Evolutionary conservation across 2,329 filamentous ascomycete species (phyloP).

Genomic region (Arthrobotrys sphaeroides): DNA sequence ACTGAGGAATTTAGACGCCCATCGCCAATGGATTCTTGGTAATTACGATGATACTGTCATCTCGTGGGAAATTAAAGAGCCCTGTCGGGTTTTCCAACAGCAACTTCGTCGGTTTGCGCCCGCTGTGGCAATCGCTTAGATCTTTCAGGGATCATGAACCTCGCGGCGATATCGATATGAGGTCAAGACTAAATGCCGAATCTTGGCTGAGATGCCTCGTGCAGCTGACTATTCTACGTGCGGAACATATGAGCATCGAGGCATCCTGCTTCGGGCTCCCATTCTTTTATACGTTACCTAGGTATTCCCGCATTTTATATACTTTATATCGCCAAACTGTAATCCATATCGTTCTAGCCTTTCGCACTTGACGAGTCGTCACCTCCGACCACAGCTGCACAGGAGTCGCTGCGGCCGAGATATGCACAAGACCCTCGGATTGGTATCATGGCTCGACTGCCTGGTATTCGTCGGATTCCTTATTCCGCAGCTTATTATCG

Average conservation of each 20-base stretch:
- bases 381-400: background rate
- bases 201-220: background rate
- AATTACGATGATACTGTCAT: background rate
- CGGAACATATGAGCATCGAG: background rate
- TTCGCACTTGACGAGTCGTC: no score
- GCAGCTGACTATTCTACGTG: background rate
- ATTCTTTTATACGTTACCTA: no score
- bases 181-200: slow-evolving; percentile 36
- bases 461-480: slow-evolving; percentile 76
- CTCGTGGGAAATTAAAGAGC: background rate
- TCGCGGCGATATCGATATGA: slow-evolving; percentile 15
- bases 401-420: background rate
- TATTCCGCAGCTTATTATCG: slow-evolving; percentile 74
- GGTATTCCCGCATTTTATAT: no score
- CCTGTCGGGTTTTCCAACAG: background rate
- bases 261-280: background rate
- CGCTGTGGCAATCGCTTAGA: slow-evolving; percentile 21
- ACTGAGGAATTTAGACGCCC: background rate
- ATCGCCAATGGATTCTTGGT: background rate
- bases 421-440: slow-evolving; percentile 74
- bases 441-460: slow-evolving; percentile 80
- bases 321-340: no score
- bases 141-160: slow-evolving; percentile 8
- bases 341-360: no score
- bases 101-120: background rate